Evolutionary conservation across 306 rosid species (phyloP).

Genomic region (Glycine soja): DNA sequence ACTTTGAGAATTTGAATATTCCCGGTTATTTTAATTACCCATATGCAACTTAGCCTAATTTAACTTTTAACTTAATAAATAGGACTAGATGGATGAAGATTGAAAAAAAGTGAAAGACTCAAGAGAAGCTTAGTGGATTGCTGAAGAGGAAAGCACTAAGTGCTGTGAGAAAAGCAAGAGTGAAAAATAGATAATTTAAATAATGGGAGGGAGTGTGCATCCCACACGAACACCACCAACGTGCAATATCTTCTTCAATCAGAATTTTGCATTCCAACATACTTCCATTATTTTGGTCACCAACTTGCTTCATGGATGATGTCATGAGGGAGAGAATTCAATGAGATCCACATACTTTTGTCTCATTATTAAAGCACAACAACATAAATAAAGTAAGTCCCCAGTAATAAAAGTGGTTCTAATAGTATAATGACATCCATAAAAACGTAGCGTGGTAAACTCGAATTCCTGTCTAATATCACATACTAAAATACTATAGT

Average conservation of each 20-base stretch:
- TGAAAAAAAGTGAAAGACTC: background rate
- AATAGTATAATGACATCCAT: conserved; percentile 43
- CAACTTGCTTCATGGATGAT: conserved; percentile 40
- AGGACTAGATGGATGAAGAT: background rate
- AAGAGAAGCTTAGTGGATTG: conserved; percentile 58
- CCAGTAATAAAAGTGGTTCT: conserved; percentile 1
- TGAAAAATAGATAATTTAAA: conserved; percentile 56
- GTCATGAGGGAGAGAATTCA: conserved; percentile 36
- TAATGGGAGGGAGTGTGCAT: conserved; percentile 73
- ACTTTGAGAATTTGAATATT: background rate
- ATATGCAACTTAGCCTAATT: background rate
- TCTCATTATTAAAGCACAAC: conserved; percentile 21
- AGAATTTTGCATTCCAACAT: conserved; percentile 39
- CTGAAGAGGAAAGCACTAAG: conserved; percentile 76
- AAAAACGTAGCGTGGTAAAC: conserved; percentile 16
- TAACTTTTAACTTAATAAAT: background rate
- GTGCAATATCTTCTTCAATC: conserved; percentile 45
- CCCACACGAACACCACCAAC: conserved; percentile 74
- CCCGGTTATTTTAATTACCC: background rate
- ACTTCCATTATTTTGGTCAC: conserved; percentile 50
- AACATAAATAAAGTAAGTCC: conserved; percentile 19
- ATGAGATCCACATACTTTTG: conserved; percentile 18
- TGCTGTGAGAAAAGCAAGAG: conserved; percentile 34
- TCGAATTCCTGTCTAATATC: background rate
- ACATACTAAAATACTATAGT: background rate